phyloP scores from a whole-genome alignment of 495 filamentous ascomycete genomes.

The Neurospora sp. region DNA sequence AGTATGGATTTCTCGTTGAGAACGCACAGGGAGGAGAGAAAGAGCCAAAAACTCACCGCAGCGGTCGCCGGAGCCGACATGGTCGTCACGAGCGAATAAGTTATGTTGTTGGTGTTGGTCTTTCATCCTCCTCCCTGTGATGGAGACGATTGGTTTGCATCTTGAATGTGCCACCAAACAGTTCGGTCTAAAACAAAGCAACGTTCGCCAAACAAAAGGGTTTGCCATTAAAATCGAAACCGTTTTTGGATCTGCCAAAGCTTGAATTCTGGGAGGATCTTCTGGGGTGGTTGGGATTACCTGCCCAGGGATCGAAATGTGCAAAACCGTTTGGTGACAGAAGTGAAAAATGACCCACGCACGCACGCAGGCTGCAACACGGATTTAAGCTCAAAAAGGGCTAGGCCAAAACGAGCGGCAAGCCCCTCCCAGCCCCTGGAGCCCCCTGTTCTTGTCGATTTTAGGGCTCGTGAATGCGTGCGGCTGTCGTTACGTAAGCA shows the following conservation, averaged over 20 bases:
- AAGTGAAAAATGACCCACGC: not conserved
- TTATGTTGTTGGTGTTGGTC: not conserved
- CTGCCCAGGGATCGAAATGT: not conserved
- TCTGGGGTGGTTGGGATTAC: not conserved
- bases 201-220: not conserved
- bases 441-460: not conserved
- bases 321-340: not conserved
- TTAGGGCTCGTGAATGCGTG: not conserved
- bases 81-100: not conserved
- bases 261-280: not conserved
- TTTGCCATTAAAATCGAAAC: not conserved
- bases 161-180: not conserved
- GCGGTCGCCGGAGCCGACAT: not conserved
- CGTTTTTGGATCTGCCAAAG: not conserved
- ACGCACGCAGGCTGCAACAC: not conserved
- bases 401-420: not conserved
- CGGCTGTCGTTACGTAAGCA: conserved; percentile 13
- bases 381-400: not conserved
- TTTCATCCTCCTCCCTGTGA: not conserved
- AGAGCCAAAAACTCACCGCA: not conserved
- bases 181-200: not conserved
- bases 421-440: not conserved
- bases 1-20: not conserved
- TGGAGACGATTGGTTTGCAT: not conserved
- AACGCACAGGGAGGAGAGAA: not conserved